Evolutionary conservation across 2,329 filamentous ascomycete genomes (phyloP).

Genomic region (Lasiodiplodia hormozganensis): DNA sequence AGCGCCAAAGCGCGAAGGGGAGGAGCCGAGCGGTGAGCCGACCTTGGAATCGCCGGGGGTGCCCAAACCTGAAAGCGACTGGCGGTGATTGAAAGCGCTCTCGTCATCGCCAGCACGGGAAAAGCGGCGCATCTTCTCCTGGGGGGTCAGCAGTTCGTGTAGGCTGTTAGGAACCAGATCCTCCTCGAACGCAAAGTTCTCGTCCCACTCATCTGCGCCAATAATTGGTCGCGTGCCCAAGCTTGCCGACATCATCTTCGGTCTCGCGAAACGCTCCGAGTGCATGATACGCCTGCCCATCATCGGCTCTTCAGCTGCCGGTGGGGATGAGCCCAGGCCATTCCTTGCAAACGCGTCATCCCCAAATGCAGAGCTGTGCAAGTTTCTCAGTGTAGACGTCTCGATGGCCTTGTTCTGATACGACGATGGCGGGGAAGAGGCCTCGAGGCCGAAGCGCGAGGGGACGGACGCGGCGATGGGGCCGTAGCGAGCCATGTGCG

Average conservation of each 20-base stretch:
- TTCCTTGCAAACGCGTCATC: constrained; percentile 69
- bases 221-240: constrained; percentile 56
- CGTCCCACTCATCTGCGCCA: constrained; percentile 63
- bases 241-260: constrained; percentile 66
- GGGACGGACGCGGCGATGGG: constrained; percentile 93
- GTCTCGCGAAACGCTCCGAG: constrained; percentile 68
- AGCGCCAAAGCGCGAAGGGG: constrained; percentile 68
- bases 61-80: constrained; percentile 59
- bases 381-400: constrained; percentile 66
- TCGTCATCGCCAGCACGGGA: constrained; percentile 64
- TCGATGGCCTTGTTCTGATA: constrained; percentile 64
- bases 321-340: constrained; percentile 59
- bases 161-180: constrained; percentile 80
- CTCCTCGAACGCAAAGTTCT: constrained; percentile 81
- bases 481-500: constrained; percentile 86
- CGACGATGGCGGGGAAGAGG: constrained; percentile 77
- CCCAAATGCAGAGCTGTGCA: constrained; percentile 72
- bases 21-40: constrained; percentile 63
- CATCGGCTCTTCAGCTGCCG: constrained; percentile 69
- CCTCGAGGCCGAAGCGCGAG: constrained; percentile 87
- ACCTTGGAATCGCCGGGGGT: constrained; percentile 52
- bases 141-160: constrained; percentile 68
- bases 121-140: constrained; percentile 65
- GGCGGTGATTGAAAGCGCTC: constrained; percentile 50
- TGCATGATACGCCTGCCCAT: constrained; percentile 68